These are phyloP conservation scores for Pseudopithomyces maydicus DNA, from an alignment of 2,329 filamentous ascomycete genomes.

Conservation along the genomic window DNA sequence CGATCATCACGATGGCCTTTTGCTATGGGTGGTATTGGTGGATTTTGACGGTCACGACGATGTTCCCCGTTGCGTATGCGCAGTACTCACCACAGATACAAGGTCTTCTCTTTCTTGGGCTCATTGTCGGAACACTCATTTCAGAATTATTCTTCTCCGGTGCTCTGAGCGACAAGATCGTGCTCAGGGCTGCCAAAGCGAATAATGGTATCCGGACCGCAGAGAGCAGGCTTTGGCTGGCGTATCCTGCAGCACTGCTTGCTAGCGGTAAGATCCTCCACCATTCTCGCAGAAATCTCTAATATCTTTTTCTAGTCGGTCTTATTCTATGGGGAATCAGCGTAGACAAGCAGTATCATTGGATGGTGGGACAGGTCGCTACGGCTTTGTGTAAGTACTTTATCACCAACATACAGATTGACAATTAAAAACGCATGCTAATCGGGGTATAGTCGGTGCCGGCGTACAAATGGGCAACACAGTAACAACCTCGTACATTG, in stretches of 20 bases:
- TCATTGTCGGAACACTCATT: background rate
- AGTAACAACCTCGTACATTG: slow-evolving; percentile 3
- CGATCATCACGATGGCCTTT: background rate
- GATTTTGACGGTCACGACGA: slow-evolving; percentile 1
- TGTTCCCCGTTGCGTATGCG: slow-evolving; percentile 5
- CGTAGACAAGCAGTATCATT: slow-evolving; percentile 1
- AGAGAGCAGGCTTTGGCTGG: slow-evolving; percentile 3
- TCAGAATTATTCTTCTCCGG: slow-evolving; percentile 6
- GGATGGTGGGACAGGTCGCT: slow-evolving; percentile 6
- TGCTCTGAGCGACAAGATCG: slow-evolving; percentile 2
- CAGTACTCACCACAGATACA: slow-evolving; percentile 4
- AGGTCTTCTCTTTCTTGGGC: slow-evolving; percentile 5
- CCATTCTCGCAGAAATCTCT: background rate
- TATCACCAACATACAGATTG: background rate
- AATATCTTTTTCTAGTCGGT: background rate
- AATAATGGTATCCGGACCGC: slow-evolving; percentile 1
- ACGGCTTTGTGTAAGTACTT: slow-evolving; percentile 3
- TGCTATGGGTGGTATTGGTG: slow-evolving; percentile 8
- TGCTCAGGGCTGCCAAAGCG: background rate
- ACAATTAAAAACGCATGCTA: background rate
- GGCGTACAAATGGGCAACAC: slow-evolving; percentile 6
- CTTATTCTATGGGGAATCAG: slow-evolving; percentile 2
- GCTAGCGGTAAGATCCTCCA: background rate
- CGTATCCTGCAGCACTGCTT: background rate
- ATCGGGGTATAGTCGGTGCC: background rate